phyloP scores from a whole-genome alignment of 148 eudicot genomes.

The Camellia lanceoleosa region DNA sequence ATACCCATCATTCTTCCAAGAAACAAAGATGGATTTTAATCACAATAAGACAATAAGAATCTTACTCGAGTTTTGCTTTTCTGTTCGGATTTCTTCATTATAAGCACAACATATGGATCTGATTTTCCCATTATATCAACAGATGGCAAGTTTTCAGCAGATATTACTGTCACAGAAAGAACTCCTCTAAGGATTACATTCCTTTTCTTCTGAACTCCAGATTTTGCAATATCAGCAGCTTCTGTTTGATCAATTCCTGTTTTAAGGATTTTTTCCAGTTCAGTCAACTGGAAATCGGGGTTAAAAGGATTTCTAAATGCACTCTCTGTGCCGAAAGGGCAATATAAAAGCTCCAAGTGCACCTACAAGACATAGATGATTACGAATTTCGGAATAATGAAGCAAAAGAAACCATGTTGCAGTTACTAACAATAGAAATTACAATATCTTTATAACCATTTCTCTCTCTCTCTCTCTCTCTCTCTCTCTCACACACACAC shows the following conservation, averaged over 20 bases:
- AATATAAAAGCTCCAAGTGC: conserved; percentile 76
- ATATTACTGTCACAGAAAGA: conserved; percentile 71
- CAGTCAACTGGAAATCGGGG: conserved; percentile 47
- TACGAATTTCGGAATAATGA: background rate
- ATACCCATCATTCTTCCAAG: background rate
- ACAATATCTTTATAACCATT: too few relatives aligned
- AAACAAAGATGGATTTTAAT: background rate
- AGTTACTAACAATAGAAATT: background rate
- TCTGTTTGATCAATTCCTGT: conserved; percentile 36
- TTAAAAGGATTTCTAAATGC: conserved; percentile 46
- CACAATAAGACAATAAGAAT: background rate
- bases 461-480: too few relatives aligned
- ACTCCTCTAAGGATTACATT: conserved; percentile 78
- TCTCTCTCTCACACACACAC: too few relatives aligned
- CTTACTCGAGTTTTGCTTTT: conserved; percentile 81
- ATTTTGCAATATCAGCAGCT: conserved; percentile 34
- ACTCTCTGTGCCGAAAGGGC: conserved; percentile 65
- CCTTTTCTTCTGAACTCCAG: conserved; percentile 39
- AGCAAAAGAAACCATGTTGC: background rate
- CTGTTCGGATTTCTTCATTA: conserved; percentile 59
- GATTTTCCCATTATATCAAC: conserved; percentile 75
- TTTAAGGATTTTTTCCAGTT: conserved; percentile 67
- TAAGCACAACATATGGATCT: conserved; percentile 73
- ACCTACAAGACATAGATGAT: conserved; percentile 41
- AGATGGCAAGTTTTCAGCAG: conserved; percentile 71